These are phyloP conservation scores for Erodium maritimum DNA, from an alignment of 345 rosid species.

Conservation along the genomic window DNA sequence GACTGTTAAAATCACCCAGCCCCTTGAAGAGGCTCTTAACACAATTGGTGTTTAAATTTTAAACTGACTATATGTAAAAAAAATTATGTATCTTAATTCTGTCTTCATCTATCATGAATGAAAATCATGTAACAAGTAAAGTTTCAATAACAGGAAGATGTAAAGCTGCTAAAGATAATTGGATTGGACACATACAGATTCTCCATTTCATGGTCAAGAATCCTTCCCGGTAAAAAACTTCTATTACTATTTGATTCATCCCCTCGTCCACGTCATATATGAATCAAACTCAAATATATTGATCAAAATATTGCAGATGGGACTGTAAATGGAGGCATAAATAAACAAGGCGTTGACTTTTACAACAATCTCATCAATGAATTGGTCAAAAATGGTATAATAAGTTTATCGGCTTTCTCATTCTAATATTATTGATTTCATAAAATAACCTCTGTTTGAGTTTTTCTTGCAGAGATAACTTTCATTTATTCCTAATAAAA, in stretches of 20 bases:
- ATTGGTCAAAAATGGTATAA: conserved; percentile 8
- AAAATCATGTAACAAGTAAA: not conserved
- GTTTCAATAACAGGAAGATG: conserved; percentile 6
- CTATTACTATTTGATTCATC: too few relatives aligned
- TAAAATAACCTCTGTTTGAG: not conserved
- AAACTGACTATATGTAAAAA: too few relatives aligned
- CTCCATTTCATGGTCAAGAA: conserved; percentile 13
- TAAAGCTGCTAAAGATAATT: conserved; percentile 5
- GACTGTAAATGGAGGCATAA: conserved; percentile 27
- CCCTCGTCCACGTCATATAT: too few relatives aligned
- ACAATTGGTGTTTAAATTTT: too few relatives aligned
- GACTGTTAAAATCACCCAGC: too few relatives aligned
- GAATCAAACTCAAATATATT: too few relatives aligned
- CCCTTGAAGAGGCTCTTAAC: too few relatives aligned
- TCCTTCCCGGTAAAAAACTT: conserved; percentile 9
- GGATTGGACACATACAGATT: conserved; percentile 10
- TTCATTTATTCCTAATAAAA: too few relatives aligned
- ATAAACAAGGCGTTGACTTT: conserved; percentile 35
- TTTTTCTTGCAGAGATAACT: too few relatives aligned
- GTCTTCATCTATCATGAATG: too few relatives aligned
- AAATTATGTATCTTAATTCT: too few relatives aligned
- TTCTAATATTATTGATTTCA: too few relatives aligned
- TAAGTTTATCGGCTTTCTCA: not conserved
- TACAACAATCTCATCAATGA: conserved; percentile 45
- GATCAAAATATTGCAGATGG: conserved; percentile 26